Base-by-base conservation (phyloP, 768 basidiomycete species). In the Collybia nuda region DNA sequence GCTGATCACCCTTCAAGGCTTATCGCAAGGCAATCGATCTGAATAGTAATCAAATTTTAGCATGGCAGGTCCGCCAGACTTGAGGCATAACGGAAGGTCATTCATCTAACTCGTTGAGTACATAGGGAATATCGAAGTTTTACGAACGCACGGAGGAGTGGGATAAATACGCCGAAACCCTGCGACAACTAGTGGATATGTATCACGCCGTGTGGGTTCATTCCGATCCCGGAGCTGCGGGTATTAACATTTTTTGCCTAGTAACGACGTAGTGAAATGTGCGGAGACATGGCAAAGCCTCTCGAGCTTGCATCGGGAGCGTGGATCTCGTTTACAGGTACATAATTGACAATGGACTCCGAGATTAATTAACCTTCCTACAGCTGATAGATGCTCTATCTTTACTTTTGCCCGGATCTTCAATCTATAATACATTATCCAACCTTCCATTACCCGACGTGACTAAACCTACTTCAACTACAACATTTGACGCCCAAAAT, bases 231-330 rank as follows among this genome's bases (percentile, higher is more conserved):
- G 22, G 42, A 37, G 38, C 19, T 41, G 14, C 29, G 11, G 36
- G 11, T 22, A 46, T 9, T 35, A 23, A 47, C 53, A 21, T 56
- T 40, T 18, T 29, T 26, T 32, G 32, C 29, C 9, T 57, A 93
- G 94, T 3, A 70, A 80, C 35, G 94, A 98, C 61, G 79, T 77
- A 0, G 71, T 73, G 5, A 96, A 90, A 69, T 89, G 86, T 52
- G 93, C 90, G 2, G 90, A 93, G 63, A 73, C 76, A 1, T 62
- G 96, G 39, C 92, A 97, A 61, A 92, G 85, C 58, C 67, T 91
- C 24, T 69, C 98, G 14, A 77, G 82, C 3, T 64, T 85, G 2
- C 79, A 80, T 28, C 75, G 82, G 40, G 71, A 79, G 40, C 73
- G 83, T 52, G 90, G 89, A 5, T 79, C 80, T 3, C 73, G 74